A percentile compares a stretch with the other conserved stretches of the same genome.
Conservation (phyloP, 768 basidiomycete species). For the Suillus occidentalis region DNA sequence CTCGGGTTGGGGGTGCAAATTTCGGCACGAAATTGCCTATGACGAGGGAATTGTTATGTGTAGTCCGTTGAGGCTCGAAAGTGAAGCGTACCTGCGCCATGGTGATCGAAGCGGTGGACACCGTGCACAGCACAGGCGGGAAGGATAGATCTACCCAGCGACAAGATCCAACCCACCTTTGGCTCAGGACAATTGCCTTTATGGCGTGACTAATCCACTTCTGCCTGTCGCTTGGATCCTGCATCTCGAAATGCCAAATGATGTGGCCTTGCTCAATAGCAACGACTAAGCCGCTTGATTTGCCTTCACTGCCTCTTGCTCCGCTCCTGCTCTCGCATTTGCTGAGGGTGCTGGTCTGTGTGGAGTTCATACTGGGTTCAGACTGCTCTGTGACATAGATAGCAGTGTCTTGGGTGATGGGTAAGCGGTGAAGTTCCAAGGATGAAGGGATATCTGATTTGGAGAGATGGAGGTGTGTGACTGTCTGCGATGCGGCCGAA, state of each 20-base stretch:
- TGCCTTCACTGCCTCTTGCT: background rate
- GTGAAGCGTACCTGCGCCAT: slow-evolving; percentile 28
- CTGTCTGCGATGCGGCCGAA: slow-evolving; percentile 24
- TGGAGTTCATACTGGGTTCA: background rate
- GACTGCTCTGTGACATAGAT: slow-evolving; percentile 50
- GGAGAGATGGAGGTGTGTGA: slow-evolving; percentile 71
- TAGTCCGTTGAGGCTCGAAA: slow-evolving; percentile 11
- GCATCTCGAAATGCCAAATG: slow-evolving; percentile 73
- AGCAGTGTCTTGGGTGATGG: slow-evolving; percentile 75
- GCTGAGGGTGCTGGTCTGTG: background rate
- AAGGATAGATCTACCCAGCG: no score
- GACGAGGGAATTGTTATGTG: no score
- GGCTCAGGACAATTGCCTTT: slow-evolving; percentile 69
- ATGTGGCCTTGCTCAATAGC: slow-evolving; percentile 45
- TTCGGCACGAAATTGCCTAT: no score
- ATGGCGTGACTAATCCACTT: slow-evolving; percentile 76
- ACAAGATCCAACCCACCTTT: slow-evolving; percentile 24
- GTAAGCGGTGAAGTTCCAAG: slow-evolving; percentile 69
- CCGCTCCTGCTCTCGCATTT: slow-evolving; percentile 8
- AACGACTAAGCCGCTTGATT: background rate
- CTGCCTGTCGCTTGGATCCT: slow-evolving; percentile 60
- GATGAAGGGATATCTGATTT: slow-evolving; percentile 60
- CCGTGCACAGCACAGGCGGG: no score
- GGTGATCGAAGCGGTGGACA: background rate
- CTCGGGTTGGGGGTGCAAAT: background rate